Conservation (phyloP, 768 basidiomycete genomes). For the Pisolithus orientalis region DNA sequence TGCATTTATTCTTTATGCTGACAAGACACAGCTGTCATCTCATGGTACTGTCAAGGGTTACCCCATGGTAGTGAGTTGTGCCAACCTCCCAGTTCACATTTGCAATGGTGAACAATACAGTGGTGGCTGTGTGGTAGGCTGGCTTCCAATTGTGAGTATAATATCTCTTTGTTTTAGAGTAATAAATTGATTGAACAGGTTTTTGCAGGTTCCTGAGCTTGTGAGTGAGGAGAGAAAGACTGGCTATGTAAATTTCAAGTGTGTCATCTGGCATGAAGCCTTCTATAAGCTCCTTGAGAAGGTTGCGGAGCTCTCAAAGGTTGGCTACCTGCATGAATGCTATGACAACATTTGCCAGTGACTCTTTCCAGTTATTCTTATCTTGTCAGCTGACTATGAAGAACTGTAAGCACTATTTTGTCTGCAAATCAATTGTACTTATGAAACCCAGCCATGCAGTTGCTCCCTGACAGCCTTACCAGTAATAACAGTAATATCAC, state of each 20-base stretch:
- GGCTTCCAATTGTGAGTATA: conserved; percentile 30
- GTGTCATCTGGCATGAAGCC: conserved; percentile 30
- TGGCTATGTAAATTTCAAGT: conserved; percentile 26
- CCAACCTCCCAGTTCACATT: conserved; percentile 27
- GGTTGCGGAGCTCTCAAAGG: conserved; percentile 13
- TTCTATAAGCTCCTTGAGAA: conserved; percentile 25
- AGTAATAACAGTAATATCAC: no score
- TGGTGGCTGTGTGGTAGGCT: conserved; percentile 32
- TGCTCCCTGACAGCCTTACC: no score
- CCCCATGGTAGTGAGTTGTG: conserved; percentile 26
- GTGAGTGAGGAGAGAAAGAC: conserved; percentile 26
- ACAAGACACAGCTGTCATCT: conserved; percentile 33
- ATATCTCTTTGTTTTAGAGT: not conserved
- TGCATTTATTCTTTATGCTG: conserved; percentile 32
- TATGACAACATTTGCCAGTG: conserved; percentile 22
- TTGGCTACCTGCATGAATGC: conserved; percentile 20
- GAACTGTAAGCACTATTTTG: conserved; percentile 35
- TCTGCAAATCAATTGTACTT: no score
- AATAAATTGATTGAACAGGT: not conserved
- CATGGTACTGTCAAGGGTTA: conserved; percentile 34
- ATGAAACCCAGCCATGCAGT: conserved; percentile 5
- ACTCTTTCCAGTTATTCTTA: conserved; percentile 31
- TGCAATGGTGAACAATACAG: conserved; percentile 29
- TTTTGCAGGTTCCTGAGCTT: not conserved
- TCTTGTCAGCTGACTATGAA: conserved; percentile 37